Conservation (phyloP, 768 basidiomycete species). For the Mycena amicta region DNA sequence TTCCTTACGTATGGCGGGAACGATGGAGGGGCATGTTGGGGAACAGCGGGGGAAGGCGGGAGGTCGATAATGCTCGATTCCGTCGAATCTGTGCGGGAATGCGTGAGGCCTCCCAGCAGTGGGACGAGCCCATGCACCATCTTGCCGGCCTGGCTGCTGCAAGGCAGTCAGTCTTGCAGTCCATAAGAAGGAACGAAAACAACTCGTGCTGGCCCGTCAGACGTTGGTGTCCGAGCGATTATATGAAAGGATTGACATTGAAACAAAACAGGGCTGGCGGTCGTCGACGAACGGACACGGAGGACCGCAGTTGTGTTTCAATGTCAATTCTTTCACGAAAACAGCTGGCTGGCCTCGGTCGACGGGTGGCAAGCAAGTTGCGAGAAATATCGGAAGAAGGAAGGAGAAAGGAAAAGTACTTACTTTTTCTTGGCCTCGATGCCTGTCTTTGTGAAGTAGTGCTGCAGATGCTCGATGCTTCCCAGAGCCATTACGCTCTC, state of each 20-base stretch:
- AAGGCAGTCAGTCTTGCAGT: constrained; percentile 20
- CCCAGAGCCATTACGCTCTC: constrained; percentile 93
- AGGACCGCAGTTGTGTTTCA: constrained; percentile 16
- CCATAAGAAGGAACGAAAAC: constrained; percentile 8
- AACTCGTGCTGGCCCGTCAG: constrained; percentile 14
- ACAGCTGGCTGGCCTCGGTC: constrained; percentile 5
- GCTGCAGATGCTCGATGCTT: constrained; percentile 95
- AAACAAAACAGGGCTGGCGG: constrained; percentile 14
- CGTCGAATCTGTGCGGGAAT: constrained; percentile 42
- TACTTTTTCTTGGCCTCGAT: constrained; percentile 73
- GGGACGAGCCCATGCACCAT: constrained; percentile 68
- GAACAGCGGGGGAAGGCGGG: constrained; percentile 69
- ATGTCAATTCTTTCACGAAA: constrained; percentile 24
- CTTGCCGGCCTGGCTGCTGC: constrained; percentile 44
- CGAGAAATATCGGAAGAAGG: neutral
- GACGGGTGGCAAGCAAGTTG: neutral
- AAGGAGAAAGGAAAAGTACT: constrained; percentile 31
- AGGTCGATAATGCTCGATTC: constrained; percentile 51
- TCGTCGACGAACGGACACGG: constrained; percentile 2
- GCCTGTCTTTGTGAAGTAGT: constrained; percentile 91
- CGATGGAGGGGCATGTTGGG: constrained; percentile 44
- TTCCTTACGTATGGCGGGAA: constrained; percentile 63
- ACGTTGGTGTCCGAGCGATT: constrained; percentile 8
- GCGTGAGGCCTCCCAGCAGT: constrained; percentile 66
- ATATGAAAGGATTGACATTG: constrained; percentile 19